A percentile compares a stretch with the other conserved stretches of the same genome.
Evolutionary conservation across 202 grass and related monocot genomes (phyloP).

Genomic region (Panicum hallii): DNA sequence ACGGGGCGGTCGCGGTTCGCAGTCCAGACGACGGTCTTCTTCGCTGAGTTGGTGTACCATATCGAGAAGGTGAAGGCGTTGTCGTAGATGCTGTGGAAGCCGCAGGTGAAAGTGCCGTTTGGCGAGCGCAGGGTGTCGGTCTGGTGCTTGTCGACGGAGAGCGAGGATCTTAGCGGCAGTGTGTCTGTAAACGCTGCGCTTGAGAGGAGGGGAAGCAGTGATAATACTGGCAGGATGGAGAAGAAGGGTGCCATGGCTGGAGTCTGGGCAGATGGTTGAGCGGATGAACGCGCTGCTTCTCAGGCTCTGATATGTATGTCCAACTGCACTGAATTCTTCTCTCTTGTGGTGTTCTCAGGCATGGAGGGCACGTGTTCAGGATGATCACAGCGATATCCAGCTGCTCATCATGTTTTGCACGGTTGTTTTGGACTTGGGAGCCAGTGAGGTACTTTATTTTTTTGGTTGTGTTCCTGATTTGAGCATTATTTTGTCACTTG

Average conservation of each 20-base stretch:
- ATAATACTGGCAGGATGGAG: neutral
- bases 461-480: neutral
- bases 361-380: slow-evolving; percentile 2
- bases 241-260: slow-evolving; percentile 26
- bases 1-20: slow-evolving; percentile 49
- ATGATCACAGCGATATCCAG: neutral
- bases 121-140: slow-evolving; percentile 40
- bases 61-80: slow-evolving; percentile 65
- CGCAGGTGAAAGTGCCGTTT: slow-evolving; percentile 47
- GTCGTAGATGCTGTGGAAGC: slow-evolving; percentile 45
- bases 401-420: no score
- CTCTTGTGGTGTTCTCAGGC: neutral
- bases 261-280: neutral
- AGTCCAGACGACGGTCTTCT: slow-evolving; percentile 52
- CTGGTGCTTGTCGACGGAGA: slow-evolving; percentile 43
- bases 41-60: slow-evolving; percentile 44
- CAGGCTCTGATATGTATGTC: neutral
- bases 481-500: neutral
- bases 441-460: neutral
- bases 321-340: neutral
- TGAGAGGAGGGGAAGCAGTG: slow-evolving; percentile 23
- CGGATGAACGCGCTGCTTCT: neutral
- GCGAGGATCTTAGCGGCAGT: slow-evolving; percentile 37
- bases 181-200: neutral
- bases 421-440: no score